These are phyloP conservation scores for Fusarium albidum DNA, from an alignment of 2,329 filamentous ascomycete genomes.

Conservation along the genomic window DNA sequence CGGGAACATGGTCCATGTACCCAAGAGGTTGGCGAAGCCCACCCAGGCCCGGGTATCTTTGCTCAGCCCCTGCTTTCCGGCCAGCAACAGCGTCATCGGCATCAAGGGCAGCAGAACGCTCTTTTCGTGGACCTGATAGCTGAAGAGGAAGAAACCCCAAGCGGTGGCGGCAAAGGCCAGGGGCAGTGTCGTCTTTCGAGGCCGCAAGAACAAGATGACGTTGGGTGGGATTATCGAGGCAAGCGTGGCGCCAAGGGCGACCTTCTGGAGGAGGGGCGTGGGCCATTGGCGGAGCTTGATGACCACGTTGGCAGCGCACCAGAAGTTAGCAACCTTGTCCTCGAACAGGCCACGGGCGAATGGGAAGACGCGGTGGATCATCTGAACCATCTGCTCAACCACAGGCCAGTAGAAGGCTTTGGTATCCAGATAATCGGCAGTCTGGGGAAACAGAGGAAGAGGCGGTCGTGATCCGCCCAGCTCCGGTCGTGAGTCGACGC, in stretches of 20 bases:
- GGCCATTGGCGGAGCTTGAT: conserved; percentile 86
- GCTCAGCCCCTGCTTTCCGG: conserved; percentile 78
- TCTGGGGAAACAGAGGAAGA: conserved; percentile 67
- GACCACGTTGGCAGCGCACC: conserved; percentile 91
- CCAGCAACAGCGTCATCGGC: conserved; percentile 90
- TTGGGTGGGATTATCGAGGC: conserved; percentile 82
- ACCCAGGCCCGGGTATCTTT: conserved; percentile 87
- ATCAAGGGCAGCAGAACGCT: conserved; percentile 91
- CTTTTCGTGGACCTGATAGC: conserved; percentile 98
- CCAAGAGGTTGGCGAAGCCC: conserved; percentile 92
- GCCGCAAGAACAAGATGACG: conserved; percentile 78
- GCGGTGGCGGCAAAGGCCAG: conserved; percentile 83
- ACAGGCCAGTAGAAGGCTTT: conserved; percentile 77
- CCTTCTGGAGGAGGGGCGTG: conserved; percentile 74
- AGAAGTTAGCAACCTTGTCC: conserved; percentile 98
- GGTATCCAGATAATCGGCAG: conserved; percentile 67
- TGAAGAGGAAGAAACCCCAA: conserved; percentile 98
- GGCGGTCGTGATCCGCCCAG: conserved; percentile 67
- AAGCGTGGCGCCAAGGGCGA: conserved; percentile 78
- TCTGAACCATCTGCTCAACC: conserved; percentile 80
- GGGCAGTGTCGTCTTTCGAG: conserved; percentile 79
- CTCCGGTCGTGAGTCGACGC: conserved; percentile 65
- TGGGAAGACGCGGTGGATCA: conserved; percentile 92
- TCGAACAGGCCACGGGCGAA: conserved; percentile 97
- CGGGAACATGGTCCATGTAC: conserved; percentile 93